Evolutionary conservation across 176 grass and related monocot species (phyloP).

Genomic region (Carex scoparia): DNA sequence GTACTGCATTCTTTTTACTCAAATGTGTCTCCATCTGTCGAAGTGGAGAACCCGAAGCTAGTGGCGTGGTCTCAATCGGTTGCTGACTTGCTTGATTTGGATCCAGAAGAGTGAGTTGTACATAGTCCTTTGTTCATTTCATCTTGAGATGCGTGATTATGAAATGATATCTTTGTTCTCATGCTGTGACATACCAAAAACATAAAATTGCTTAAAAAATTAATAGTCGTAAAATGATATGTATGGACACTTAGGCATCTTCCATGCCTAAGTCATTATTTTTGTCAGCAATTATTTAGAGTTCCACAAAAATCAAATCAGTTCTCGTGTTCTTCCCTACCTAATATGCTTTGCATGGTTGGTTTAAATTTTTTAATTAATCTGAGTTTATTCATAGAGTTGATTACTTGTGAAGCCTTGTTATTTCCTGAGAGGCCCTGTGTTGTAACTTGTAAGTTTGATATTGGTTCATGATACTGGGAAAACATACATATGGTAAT

Average conservation of each 20-base stretch:
- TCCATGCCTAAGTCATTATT: neutral
- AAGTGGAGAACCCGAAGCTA: conserved; percentile 77
- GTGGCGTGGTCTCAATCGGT: conserved; percentile 65
- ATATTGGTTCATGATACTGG: neutral
- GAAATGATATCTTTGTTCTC: neutral
- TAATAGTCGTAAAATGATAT: neutral
- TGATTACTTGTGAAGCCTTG: neutral
- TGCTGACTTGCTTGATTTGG: conserved; percentile 85
- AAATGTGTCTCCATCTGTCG: conserved; percentile 62
- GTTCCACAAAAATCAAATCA: neutral
- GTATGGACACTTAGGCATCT: neutral
- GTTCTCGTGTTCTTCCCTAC: neutral
- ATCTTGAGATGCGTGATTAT: neutral
- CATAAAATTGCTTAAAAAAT: neutral
- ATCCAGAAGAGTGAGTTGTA: conserved; percentile 71
- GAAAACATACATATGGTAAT: neutral
- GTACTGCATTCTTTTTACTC: conserved; percentile 66
- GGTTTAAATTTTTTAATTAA: neutral
- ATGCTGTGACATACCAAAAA: neutral
- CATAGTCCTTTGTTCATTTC: neutral
- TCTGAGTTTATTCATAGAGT: neutral
- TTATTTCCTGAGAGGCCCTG: neutral
- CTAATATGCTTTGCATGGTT: neutral
- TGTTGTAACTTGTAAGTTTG: neutral
- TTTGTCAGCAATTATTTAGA: neutral